Evolutionary conservation across 106 monocot species (phyloP).

Genomic region (Iris macrosiphon): DNA sequence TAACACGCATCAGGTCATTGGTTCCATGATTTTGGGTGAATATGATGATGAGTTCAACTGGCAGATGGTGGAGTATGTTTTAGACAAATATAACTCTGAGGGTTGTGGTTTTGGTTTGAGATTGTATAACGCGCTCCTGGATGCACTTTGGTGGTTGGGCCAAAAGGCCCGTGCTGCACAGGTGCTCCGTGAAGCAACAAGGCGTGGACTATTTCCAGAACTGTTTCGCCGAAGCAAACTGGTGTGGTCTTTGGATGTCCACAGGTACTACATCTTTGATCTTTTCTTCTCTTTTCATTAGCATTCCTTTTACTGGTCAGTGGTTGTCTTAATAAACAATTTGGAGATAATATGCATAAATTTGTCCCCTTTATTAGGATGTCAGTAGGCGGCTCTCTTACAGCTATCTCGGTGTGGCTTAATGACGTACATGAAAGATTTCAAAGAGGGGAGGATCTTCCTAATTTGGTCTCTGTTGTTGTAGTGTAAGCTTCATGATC

Average conservation of each 20-base stretch:
- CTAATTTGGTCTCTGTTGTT: conserved; percentile 69
- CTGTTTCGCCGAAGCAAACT: conserved; percentile 72
- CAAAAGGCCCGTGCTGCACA: conserved; percentile 70
- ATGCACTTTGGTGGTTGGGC: conserved; percentile 91
- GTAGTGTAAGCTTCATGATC: conserved; percentile 56
- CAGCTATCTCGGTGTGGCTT: conserved; percentile 81
- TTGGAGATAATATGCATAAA: no score
- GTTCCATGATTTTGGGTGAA: conserved; percentile 80
- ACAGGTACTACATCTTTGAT: conserved; percentile 48
- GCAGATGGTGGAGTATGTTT: conserved; percentile 98
- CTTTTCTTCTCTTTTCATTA: background rate
- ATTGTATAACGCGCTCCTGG: conserved; percentile 80
- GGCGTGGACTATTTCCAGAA: conserved; percentile 74
- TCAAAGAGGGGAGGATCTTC: conserved; percentile 56
- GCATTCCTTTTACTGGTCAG: background rate
- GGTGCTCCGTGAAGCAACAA: conserved; percentile 59
- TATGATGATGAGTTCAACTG: conserved; percentile 94
- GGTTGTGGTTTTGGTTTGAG: conserved; percentile 76
- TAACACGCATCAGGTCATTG: conserved; percentile 79
- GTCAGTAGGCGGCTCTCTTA: conserved; percentile 85
- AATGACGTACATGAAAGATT: conserved; percentile 47
- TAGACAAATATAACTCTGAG: conserved; percentile 70
- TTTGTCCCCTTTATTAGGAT: conserved; percentile 37
- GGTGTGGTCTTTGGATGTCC: conserved; percentile 93
- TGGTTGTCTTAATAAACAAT: background rate